Conservation (phyloP, 371 early-diverging fungal species). For the Circinella minor region DNA sequence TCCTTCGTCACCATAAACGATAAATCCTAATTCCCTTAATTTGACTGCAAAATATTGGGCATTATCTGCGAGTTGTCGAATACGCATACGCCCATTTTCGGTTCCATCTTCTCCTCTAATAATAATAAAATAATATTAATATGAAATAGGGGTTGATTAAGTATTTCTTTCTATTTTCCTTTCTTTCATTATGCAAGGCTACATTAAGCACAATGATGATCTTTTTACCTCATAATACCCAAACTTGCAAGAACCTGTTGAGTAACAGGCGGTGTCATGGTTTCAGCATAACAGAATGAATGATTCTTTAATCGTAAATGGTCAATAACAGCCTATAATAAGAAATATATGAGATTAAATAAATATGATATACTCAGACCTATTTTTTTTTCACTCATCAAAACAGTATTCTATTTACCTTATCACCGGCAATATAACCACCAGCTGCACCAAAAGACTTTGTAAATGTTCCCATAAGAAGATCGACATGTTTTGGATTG, state of each 20-base stretch:
- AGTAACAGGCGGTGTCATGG: constrained; percentile 89
- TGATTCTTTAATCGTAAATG: constrained; percentile 85
- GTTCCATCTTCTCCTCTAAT: constrained; percentile 85
- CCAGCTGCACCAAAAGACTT: constrained; percentile 99
- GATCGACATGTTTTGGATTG: constrained; percentile 92
- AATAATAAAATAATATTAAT: not conserved
- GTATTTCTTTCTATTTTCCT: too few relatives aligned
- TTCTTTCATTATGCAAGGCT: too few relatives aligned
- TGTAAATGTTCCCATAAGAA: constrained; percentile 99
- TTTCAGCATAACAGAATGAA: constrained; percentile 91
- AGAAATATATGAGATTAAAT: too few relatives aligned
- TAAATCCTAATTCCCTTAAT: constrained; percentile 91
- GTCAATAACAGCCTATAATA: constrained; percentile 77
- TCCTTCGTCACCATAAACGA: constrained; percentile 93
- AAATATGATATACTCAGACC: too few relatives aligned
- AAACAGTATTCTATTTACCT: constrained; percentile 6
- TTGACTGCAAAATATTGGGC: constrained; percentile 80
- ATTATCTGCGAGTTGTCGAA: constrained; percentile 88
- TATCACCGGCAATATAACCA: constrained; percentile 92
- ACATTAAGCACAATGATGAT: not conserved
- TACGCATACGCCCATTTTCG: constrained; percentile 81
- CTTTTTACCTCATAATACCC: constrained; percentile 67
- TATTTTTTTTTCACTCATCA: too few relatives aligned
- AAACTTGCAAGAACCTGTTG: constrained; percentile 87
- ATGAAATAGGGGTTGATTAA: too few relatives aligned